phyloP scores from a whole-genome alignment of 83 land plant genomes.

The Isoetes engelmannii region DNA sequence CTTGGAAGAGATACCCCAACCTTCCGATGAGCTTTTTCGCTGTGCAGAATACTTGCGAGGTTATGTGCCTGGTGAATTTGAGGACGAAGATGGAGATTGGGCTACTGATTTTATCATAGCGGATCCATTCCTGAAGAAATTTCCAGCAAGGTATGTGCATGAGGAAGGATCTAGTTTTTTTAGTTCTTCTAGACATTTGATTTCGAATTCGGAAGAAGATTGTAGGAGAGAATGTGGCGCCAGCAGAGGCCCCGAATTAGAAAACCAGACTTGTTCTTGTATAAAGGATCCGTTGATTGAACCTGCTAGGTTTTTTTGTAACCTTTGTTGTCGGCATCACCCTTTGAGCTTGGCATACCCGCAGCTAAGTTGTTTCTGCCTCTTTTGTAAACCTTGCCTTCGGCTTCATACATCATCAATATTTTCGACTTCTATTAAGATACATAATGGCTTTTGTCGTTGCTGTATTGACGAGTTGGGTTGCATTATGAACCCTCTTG shows the following conservation, averaged over 20 bases:
- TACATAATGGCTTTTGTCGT: too few relatives aligned
- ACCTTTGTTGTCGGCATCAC: conserved; percentile 9
- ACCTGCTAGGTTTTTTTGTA: conserved; percentile 22
- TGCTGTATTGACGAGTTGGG: too few relatives aligned
- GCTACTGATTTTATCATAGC: conserved; percentile 31
- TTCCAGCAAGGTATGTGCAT: too few relatives aligned
- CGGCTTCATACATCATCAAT: conserved; percentile 1
- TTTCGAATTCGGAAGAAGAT: too few relatives aligned
- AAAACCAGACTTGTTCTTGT: too few relatives aligned
- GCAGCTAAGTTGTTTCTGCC: conserved; percentile 22
- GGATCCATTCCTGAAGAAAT: conserved; percentile 18
- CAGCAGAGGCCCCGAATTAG: too few relatives aligned
- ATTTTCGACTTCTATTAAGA: not conserved
- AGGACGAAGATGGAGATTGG: conserved; percentile 34
- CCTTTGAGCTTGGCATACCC: conserved; percentile 16
- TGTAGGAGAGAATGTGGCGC: too few relatives aligned
- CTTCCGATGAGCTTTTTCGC: not conserved
- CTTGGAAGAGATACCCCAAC: not conserved
- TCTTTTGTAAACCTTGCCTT: conserved; percentile 24
- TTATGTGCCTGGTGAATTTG: conserved; percentile 23
- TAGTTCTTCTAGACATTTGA: too few relatives aligned
- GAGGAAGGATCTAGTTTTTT: too few relatives aligned
- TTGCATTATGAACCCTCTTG: too few relatives aligned
- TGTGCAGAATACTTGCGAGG: not conserved
- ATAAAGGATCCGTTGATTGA: too few relatives aligned